Conservation (phyloP, 306 rosid species). For the Lagenaria siceraria region DNA sequence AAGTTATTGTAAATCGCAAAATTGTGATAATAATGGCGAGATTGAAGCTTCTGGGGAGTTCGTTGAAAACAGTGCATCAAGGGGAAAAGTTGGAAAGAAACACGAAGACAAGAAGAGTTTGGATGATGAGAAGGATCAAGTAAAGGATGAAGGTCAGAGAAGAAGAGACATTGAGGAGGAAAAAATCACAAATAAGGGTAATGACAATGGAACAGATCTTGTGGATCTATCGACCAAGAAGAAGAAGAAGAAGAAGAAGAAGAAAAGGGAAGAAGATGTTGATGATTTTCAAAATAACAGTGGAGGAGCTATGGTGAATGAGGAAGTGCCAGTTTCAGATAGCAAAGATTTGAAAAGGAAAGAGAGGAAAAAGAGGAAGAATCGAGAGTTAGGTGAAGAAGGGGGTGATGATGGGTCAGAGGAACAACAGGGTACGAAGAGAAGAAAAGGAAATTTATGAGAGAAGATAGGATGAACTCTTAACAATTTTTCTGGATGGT, state of each 20-base stretch:
- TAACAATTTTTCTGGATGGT: not conserved
- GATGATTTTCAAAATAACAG: not conserved
- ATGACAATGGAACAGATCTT: not conserved
- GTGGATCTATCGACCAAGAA: constrained; percentile 6
- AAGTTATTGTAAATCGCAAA: not conserved
- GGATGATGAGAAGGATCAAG: not conserved
- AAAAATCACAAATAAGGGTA: not conserved
- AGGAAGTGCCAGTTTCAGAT: not conserved
- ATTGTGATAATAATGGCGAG: not conserved
- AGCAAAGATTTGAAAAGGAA: not conserved
- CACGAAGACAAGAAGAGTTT: not conserved
- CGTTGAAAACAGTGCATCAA: not conserved
- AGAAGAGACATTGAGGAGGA: not conserved
- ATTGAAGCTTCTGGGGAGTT: not conserved
- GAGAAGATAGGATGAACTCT: not conserved
- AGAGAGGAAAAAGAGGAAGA: not conserved
- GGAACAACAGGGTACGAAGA: constrained; percentile 10
- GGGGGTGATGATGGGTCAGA: constrained; percentile 8
- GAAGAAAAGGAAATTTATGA: constrained; percentile 10
- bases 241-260: constrained; percentile 4
- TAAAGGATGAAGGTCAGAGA: not conserved
- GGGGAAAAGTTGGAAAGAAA: constrained; percentile 3
- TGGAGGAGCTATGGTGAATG: not conserved
- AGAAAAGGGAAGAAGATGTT: not conserved
- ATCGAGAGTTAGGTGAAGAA: not conserved